A percentile compares a stretch with the other conserved stretches of the same genome.
Conservation (phyloP, 169 alveolate species). For the Plasmodium coatneyi region DNA sequence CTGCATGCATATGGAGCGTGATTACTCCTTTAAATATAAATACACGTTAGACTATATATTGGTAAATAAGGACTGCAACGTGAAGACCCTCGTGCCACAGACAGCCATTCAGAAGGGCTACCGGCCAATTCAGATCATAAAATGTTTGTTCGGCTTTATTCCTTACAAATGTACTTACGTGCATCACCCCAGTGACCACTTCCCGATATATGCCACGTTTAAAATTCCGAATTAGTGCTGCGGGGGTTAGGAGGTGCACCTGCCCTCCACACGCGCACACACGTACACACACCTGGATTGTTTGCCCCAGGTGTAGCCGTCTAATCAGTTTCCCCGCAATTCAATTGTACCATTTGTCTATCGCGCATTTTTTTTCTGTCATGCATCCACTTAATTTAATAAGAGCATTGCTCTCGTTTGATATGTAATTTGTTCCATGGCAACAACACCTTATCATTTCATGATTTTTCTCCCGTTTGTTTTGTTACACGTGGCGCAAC, state of each 20-base stretch:
- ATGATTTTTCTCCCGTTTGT: not conserved
- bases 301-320: not conserved
- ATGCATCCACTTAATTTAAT: not conserved
- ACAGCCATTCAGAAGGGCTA: constrained; percentile 36
- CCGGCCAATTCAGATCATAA: constrained; percentile 13
- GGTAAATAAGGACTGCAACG: constrained; percentile 27
- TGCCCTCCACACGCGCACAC: not conserved
- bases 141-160: constrained; percentile 20
- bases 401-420: not conserved
- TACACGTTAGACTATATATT: constrained; percentile 66
- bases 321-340: not conserved
- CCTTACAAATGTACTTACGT: constrained; percentile 26
- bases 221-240: not conserved
- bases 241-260: not conserved
- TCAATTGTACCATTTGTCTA: not conserved
- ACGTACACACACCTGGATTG: not conserved
- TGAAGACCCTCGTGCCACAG: constrained; percentile 55
- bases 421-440: not conserved
- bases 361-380: not conserved
- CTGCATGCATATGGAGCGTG: constrained; percentile 30
- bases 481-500: not conserved
- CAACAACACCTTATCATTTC: not conserved
- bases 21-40: constrained; percentile 10
- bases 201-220: constrained; percentile 71
- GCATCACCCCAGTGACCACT: constrained; percentile 74